Conservation (phyloP, 768 basidiomycete species). For the Suillus sp. region DNA sequence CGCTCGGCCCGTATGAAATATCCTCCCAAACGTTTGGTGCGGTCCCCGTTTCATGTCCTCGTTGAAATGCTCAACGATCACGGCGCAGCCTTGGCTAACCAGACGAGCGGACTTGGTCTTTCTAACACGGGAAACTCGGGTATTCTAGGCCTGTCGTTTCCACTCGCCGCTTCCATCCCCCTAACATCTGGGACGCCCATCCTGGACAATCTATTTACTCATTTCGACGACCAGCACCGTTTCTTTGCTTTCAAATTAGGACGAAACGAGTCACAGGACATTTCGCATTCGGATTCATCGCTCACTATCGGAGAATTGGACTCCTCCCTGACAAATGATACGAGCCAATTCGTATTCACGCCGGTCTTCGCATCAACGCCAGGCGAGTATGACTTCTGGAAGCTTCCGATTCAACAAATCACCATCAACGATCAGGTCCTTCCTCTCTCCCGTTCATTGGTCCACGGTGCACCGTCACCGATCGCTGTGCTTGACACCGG, state of each 20-base stretch:
- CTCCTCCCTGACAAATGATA: slow-evolving; percentile 33
- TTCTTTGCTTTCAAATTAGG: slow-evolving; percentile 57
- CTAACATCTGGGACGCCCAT: slow-evolving; percentile 45
- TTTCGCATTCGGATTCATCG: slow-evolving; percentile 38
- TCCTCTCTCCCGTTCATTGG: slow-evolving; percentile 45
- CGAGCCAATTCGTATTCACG: slow-evolving; percentile 36
- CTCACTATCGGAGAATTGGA: slow-evolving; percentile 58
- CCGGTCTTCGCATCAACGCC: slow-evolving; percentile 41
- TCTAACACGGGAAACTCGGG: slow-evolving; percentile 52
- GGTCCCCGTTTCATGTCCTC: slow-evolving; percentile 7
- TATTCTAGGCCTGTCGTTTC: slow-evolving; percentile 56
- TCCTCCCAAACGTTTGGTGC: slow-evolving; percentile 51
- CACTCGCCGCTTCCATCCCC: slow-evolving; percentile 48
- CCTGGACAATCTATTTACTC: slow-evolving; percentile 49
- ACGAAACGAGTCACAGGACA: slow-evolving; percentile 26
- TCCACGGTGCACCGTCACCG: slow-evolving; percentile 41
- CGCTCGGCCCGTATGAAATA: slow-evolving; percentile 47
- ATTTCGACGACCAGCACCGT: slow-evolving; percentile 40
- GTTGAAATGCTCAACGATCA: slow-evolving; percentile 7
- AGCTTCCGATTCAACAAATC: slow-evolving; percentile 48
- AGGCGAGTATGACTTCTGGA: slow-evolving; percentile 57
- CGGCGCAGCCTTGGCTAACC: slow-evolving; percentile 45
- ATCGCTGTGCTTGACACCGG: slow-evolving; percentile 68
- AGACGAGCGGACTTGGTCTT: slow-evolving; percentile 46
- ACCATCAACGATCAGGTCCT: slow-evolving; percentile 46